Conservation (phyloP, 805 yeast genomes). For the Candida nanaspora region DNA sequence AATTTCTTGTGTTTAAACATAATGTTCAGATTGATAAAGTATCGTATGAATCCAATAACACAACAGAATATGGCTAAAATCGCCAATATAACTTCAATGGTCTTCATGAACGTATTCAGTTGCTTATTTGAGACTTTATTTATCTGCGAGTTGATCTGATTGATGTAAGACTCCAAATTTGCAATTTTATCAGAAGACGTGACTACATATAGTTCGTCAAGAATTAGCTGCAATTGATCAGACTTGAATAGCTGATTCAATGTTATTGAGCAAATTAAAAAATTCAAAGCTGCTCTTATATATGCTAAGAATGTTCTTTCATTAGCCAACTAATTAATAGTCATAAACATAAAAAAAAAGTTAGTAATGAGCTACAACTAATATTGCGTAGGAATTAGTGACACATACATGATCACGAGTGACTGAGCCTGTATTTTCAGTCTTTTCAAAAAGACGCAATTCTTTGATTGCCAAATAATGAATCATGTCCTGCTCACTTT, state of each 20-base stretch:
- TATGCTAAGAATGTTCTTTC: conserved; percentile 44
- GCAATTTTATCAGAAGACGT: neutral
- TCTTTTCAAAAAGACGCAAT: conserved; percentile 10
- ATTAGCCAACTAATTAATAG: conserved; percentile 33
- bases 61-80: conserved; percentile 5
- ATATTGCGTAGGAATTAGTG: no score
- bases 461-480: neutral
- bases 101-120: conserved; percentile 5
- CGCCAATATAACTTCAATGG: conserved; percentile 9
- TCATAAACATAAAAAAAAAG: no score
- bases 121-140: neutral
- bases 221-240: neutral
- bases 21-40: conserved; percentile 11
- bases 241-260: conserved; percentile 33
- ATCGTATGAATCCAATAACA: conserved; percentile 9
- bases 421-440: conserved; percentile 29
- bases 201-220: no score
- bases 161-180: neutral
- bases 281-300: conserved; percentile 33
- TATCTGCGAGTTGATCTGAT: neutral
- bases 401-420: conserved; percentile 29
- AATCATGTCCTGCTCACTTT: neutral
- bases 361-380: no score
- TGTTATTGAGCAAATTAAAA: conserved; percentile 33
- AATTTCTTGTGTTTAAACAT: conserved; percentile 9